Evolutionary conservation across 768 basidiomycete species (phyloP).

Genomic region (Hortiboletus flavorubellus): DNA sequence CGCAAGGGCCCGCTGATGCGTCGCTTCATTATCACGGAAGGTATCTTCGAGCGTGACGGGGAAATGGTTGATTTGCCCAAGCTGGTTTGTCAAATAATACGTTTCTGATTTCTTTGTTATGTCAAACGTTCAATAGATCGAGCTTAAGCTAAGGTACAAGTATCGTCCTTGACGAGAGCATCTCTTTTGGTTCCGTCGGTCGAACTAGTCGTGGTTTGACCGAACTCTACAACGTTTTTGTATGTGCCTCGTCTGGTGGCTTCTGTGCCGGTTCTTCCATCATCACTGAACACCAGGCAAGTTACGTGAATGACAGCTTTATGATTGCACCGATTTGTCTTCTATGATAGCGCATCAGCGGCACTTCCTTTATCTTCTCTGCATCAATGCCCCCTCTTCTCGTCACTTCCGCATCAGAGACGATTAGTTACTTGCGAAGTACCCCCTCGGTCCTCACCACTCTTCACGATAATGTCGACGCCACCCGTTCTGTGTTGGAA

Average conservation of each 20-base stretch:
- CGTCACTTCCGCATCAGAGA: conserved; percentile 83
- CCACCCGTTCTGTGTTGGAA: conserved; percentile 77
- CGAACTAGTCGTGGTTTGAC: conserved; percentile 93
- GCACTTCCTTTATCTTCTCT: conserved; percentile 92
- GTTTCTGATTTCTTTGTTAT: neutral
- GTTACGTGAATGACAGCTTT: neutral
- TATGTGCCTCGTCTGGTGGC: conserved; percentile 65
- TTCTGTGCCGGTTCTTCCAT: conserved; percentile 89
- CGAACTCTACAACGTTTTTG: conserved; percentile 91
- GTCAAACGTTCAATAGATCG: conserved; percentile 55
- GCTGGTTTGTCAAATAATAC: conserved; percentile 52
- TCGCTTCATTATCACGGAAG: conserved; percentile 94
- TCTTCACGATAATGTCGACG: conserved; percentile 78
- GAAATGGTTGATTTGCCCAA: conserved; percentile 90
- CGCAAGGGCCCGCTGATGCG: conserved; percentile 78
- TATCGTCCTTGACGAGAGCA: conserved; percentile 94
- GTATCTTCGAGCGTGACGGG: conserved; percentile 94
- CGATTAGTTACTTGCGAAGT: conserved; percentile 72
- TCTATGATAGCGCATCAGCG: conserved; percentile 78
- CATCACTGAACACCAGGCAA: conserved; percentile 86
- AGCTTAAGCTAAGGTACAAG: conserved; percentile 93
- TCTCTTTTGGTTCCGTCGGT: conserved; percentile 92
- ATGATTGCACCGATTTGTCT: neutral
- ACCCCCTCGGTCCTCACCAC: conserved; percentile 71
- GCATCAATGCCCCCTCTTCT: conserved; percentile 91